A percentile compares a stretch with the other conserved stretches of the same genome.
Conservation (phyloP, 495 filamentous ascomycete genomes). For the Peziza echinospora region DNA sequence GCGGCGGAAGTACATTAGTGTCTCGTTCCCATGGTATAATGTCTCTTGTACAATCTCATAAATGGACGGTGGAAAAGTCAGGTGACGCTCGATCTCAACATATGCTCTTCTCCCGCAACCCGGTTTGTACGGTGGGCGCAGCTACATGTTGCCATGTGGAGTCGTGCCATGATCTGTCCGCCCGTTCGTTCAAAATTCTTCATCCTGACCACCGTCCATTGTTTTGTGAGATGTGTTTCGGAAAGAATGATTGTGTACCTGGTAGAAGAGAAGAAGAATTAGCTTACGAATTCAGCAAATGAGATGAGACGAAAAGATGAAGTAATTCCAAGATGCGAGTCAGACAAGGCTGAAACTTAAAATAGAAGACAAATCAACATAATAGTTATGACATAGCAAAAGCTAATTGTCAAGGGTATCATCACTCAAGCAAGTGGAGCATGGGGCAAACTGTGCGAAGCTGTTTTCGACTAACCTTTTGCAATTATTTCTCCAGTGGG, state of each 20-base stretch:
- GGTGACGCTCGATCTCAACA: slow-evolving; percentile 21
- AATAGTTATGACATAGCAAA: slow-evolving; percentile 19
- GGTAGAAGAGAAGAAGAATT: background rate
- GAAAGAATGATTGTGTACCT: background rate
- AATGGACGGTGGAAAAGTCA: slow-evolving; percentile 8
- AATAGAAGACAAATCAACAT: slow-evolving; percentile 17
- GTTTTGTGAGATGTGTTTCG: background rate
- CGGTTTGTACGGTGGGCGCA: slow-evolving; percentile 17
- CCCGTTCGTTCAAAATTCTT: slow-evolving; percentile 22
- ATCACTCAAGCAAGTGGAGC: slow-evolving; percentile 13
- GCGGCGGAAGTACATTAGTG: background rate
- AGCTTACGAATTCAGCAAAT: background rate
- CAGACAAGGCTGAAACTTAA: slow-evolving; percentile 23
- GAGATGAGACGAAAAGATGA: background rate
- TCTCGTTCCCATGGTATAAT: background rate
- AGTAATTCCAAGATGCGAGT: slow-evolving; percentile 7
- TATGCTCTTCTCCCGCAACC: slow-evolving; percentile 14
- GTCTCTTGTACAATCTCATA: background rate
- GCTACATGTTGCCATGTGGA: slow-evolving; percentile 16
- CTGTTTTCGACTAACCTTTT: background rate
- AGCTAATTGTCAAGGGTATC: slow-evolving; percentile 15
- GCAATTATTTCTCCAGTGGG: too few species aligned
- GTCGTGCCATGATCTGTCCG: slow-evolving; percentile 17
- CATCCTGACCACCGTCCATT: too few species aligned
- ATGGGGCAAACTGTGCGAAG: too few species aligned